Evolutionary conservation across 1,284 basidiomycete species (phyloP).

Genomic region (Abortiporus biennis): DNA sequence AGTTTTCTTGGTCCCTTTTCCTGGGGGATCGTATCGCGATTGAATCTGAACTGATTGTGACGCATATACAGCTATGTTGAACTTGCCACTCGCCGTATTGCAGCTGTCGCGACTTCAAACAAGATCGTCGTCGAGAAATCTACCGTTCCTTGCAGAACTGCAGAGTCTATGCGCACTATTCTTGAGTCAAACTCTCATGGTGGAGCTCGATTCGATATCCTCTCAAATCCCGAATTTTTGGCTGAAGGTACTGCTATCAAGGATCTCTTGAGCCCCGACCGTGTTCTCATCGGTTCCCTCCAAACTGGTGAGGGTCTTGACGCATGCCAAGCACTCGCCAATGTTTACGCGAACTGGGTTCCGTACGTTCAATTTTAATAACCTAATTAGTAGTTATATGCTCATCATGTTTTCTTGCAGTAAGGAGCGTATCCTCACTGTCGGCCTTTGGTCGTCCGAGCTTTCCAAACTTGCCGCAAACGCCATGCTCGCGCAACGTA

Average conservation of each 20-base stretch:
- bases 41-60: conserved; percentile 1
- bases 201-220: conserved; percentile 91
- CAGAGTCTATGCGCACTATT: conserved; percentile 98
- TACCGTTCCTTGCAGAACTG: conserved; percentile 97
- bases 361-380: conserved; percentile 48
- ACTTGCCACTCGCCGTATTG: conserved; percentile 93
- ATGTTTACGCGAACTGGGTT: conserved; percentile 96
- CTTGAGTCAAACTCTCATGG: conserved; percentile 96
- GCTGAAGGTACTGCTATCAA: conserved; percentile 95
- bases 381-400: too few relatives aligned
- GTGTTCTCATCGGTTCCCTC: conserved; percentile 95
- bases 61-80: conserved; percentile 82
- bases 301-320: conserved; percentile 80
- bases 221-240: conserved; percentile 99
- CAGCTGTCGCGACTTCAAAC: conserved; percentile 81
- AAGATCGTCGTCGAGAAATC: conserved; percentile 99
- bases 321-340: conserved; percentile 73
- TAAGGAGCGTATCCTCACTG: conserved; percentile 79
- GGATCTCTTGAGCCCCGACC: conserved; percentile 88
- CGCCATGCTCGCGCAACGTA: conserved; percentile 97
- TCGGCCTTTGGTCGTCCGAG: conserved; percentile 98
- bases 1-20: background rate
- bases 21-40: too few relatives aligned
- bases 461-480: conserved; percentile 98
- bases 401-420: conserved; percentile 27